phyloP scores from a whole-genome alignment of 495 filamentous ascomycete genomes.

The Margaritispora aquatica region DNA sequence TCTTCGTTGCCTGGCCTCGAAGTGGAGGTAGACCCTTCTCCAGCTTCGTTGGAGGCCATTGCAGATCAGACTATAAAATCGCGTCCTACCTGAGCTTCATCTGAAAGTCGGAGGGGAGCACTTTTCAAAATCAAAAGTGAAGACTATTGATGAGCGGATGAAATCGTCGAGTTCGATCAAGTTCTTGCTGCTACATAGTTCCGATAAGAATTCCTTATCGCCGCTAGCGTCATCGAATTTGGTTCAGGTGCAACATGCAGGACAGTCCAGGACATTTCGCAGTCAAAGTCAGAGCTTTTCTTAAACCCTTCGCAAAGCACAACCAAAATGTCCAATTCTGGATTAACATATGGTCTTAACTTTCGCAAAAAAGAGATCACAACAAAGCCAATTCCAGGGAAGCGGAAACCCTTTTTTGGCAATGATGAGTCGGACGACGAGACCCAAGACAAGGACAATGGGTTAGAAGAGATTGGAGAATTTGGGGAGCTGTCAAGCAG shows the following conservation, averaged over 20 bases:
- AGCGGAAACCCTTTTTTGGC: conserved; percentile 44
- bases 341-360: conserved; percentile 52
- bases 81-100: not conserved
- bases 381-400: conserved; percentile 27
- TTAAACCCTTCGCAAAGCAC: no score
- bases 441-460: conserved; percentile 9
- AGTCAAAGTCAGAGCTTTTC: no score
- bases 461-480: conserved; percentile 25
- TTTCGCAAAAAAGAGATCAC: conserved; percentile 40
- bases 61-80: not conserved
- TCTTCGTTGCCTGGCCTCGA: conserved; percentile 1
- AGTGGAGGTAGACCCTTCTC: no score
- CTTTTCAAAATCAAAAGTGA: no score
- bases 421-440: conserved; percentile 43
- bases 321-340: conserved; percentile 28
- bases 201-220: not conserved
- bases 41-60: conserved; percentile 15
- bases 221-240: not conserved
- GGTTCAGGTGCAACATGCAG: not conserved
- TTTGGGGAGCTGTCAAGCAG: conserved; percentile 14
- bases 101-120: not conserved
- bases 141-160: no score
- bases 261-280: not conserved
- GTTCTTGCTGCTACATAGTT: not conserved
- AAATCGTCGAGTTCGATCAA: not conserved